Conservation (phyloP, 1,284 basidiomycete genomes). For the Pholiota adiposa region DNA sequence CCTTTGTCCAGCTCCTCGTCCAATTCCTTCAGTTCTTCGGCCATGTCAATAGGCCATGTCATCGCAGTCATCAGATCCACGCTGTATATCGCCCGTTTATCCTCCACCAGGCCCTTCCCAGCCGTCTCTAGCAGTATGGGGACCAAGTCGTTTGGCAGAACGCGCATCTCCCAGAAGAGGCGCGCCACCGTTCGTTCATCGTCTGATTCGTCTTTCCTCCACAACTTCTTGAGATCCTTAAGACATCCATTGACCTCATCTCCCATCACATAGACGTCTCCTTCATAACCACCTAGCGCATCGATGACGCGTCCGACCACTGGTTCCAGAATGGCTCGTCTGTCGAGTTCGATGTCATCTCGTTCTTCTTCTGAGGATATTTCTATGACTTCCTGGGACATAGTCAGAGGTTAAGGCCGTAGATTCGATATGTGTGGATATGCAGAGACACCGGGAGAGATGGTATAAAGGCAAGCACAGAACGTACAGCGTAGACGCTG, state of each 20-base stretch:
- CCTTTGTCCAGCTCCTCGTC: conserved; percentile 77
- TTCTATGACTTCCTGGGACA: conserved; percentile 36
- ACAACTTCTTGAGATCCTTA: conserved; percentile 92
- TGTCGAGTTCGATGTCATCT: conserved; percentile 34
- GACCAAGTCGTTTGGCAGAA: conserved; percentile 85
- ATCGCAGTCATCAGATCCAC: conserved; percentile 91
- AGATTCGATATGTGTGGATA: too few relatives aligned
- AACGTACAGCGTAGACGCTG: neutral
- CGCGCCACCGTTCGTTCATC: conserved; percentile 93
- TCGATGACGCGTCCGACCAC: conserved; percentile 74
- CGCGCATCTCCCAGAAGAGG: conserved; percentile 83
- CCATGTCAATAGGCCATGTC: conserved; percentile 97
- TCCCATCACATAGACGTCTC: conserved; percentile 77
- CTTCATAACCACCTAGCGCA: conserved; percentile 74
- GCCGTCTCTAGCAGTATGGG: conserved; percentile 84
- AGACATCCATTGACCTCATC: conserved; percentile 86
- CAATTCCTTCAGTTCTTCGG: conserved; percentile 89
- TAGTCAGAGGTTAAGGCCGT: neutral
- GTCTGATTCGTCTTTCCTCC: conserved; percentile 94
- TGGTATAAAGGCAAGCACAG: neutral
- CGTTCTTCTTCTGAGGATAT: conserved; percentile 31
- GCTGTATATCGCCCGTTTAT: conserved; percentile 84
- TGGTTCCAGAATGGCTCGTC: conserved; percentile 63
- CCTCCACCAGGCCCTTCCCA: conserved; percentile 76
- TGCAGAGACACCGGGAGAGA: neutral